Percentiles rank a stretch among this genome's conserved stretches.
Evolutionary conservation across 306 rosid genomes (phyloP).

Genomic region (Lathyrus sativus): DNA sequence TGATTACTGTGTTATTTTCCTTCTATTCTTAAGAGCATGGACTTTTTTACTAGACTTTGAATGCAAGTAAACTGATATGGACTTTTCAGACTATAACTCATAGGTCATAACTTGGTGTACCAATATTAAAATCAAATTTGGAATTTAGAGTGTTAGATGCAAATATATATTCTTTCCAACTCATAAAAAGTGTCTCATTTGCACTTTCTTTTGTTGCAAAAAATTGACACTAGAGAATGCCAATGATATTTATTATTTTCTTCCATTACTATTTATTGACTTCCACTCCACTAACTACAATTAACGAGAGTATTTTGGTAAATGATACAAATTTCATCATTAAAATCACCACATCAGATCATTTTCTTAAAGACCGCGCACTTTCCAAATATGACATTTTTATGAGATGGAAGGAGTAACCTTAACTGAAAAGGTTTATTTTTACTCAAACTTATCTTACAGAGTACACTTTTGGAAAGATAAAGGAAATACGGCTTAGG

Average conservation of each 20-base stretch:
- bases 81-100: neutral
- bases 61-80: neutral
- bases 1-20: neutral
- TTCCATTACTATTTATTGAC: too few species aligned
- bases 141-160: neutral
- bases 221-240: too few species aligned
- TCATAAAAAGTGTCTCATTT: too few species aligned
- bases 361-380: too few species aligned
- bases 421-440: neutral
- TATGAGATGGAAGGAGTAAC: neutral
- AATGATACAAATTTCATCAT: too few species aligned
- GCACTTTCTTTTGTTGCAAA: too few species aligned
- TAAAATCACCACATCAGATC: too few species aligned
- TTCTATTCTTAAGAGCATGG: neutral
- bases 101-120: neutral
- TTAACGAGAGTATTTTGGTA: too few species aligned
- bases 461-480: neutral
- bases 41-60: constrained; percentile 20
- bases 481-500: neutral
- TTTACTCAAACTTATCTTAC: neutral
- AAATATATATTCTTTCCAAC: neutral
- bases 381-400: too few species aligned
- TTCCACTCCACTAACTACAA: too few species aligned
- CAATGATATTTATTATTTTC: too few species aligned
- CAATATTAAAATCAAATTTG: constrained; percentile 6